Evolutionary conservation across 1,284 basidiomycete species (phyloP).

Genomic region (Melampsora larici-populina): DNA sequence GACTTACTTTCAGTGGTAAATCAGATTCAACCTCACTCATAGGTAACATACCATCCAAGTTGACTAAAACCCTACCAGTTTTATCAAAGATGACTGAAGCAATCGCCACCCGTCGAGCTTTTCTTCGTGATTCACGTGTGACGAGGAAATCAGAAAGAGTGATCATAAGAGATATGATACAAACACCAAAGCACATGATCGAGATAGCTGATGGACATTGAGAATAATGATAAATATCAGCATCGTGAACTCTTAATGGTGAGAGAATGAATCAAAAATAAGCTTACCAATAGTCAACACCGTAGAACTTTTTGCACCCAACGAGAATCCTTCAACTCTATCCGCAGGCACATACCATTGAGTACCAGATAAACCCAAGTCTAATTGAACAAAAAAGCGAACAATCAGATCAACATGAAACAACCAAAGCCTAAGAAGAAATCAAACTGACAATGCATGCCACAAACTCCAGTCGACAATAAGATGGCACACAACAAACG

Average conservation of each 20-base stretch:
- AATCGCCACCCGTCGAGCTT: constrained; percentile 58
- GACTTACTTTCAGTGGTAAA: constrained; percentile 48
- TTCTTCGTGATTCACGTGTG: constrained; percentile 54
- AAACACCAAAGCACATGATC: constrained; percentile 58
- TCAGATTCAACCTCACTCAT: constrained; percentile 59
- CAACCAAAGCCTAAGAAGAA: background rate
- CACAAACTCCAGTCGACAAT: constrained; percentile 57
- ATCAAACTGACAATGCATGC: constrained; percentile 58
- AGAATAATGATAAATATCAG: constrained; percentile 3
- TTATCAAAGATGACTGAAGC: constrained; percentile 58
- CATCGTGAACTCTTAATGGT: background rate
- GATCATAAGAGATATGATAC: constrained; percentile 55
- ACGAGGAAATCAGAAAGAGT: constrained; percentile 55
- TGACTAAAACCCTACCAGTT: constrained; percentile 57
- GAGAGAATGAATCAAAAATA: background rate
- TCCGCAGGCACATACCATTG: constrained; percentile 16
- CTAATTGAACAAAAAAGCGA: background rate
- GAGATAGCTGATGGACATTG: constrained; percentile 51
- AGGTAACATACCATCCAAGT: constrained; percentile 58
- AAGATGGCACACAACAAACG: constrained; percentile 55
- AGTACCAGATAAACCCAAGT: constrained; percentile 28
- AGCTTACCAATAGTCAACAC: constrained; percentile 24
- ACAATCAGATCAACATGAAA: background rate
- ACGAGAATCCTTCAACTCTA: constrained; percentile 13
- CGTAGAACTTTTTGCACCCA: constrained; percentile 9